A percentile compares a stretch with the other conserved stretches of the same genome.
phyloP scores from a whole-genome alignment of 1,139 yeast genomes.

The Nakaseomyces uthaithaninus region DNA sequence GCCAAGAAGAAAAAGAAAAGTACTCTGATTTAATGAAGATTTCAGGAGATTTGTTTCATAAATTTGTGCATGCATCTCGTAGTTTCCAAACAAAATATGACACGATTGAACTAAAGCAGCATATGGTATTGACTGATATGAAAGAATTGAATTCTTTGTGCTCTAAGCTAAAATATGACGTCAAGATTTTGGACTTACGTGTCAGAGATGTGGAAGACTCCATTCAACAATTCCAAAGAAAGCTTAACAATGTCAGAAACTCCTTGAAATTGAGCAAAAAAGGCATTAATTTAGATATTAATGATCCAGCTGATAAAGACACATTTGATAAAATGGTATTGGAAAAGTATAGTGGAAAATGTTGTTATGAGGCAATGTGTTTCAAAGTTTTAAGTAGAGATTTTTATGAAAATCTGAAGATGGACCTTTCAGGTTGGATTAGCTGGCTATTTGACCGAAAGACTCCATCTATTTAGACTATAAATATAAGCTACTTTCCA shows the following conservation, averaged over 20 bases:
- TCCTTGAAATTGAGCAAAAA: conserved; percentile 17
- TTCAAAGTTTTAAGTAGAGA: conserved; percentile 15
- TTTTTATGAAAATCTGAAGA: conserved; percentile 12
- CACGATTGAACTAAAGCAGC: conserved; percentile 30
- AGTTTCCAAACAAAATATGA: conserved; percentile 34
- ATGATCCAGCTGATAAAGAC: conserved; percentile 15
- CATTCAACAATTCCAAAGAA: conserved; percentile 43
- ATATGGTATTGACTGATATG: conserved; percentile 42
- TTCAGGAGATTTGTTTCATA: conserved; percentile 17
- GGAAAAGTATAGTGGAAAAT: conserved; percentile 12
- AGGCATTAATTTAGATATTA: conserved; percentile 15
- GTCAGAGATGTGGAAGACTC: conserved; percentile 77
- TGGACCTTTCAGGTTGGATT: conserved; percentile 16
- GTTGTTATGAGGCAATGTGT: conserved; percentile 18
- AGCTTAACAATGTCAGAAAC: conserved; percentile 35
- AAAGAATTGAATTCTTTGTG: conserved; percentile 60
- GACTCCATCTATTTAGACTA: too few relatives aligned
- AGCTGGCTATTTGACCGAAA: conserved; percentile 16
- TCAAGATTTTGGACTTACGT: conserved; percentile 61
- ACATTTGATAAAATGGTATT: conserved; percentile 18
- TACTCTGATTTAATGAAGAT: conserved; percentile 13
- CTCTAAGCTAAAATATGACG: conserved; percentile 74
- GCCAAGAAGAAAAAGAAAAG: conserved; percentile 11
- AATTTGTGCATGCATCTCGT: conserved; percentile 32
- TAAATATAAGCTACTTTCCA: too few relatives aligned